Base-by-base conservation (phyloP, 805 yeast genomes). In the Starmerella potacharoeniae region DNA sequence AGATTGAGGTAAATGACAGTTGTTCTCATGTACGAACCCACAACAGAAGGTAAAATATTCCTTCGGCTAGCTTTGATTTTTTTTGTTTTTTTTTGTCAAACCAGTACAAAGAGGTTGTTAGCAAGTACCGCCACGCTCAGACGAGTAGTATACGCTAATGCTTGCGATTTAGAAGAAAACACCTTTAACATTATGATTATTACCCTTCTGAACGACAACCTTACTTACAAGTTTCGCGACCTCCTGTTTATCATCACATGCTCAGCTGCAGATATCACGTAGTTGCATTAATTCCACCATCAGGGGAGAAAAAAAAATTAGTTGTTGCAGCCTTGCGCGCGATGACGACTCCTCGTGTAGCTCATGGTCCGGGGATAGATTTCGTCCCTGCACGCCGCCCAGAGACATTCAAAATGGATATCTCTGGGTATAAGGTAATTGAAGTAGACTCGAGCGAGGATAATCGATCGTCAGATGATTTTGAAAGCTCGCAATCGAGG, bases 381-480 rank as follows among this genome's bases (percentile, higher is more conserved):
- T 87, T 86, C 68, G 80, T 77, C 53, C 73, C 80, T 4, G 89
- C 86, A 14, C 78, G 75, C 59, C 70, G 70, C 53, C 78, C 81
- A 6, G 84, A 79, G 64, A 69, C 73, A 22, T 72, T 72, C 13
- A 52, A 49, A 9, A 47, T 49, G 47, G 56, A 58, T 28, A 39
- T 53, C 4, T 46, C 55, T 10, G 33, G 51, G 45, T 59, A 50
- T 44, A 55, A 59, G 51, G 42, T 58, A 6, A 59, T 59, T 17
- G 35, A 40, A 11, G 50, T 52, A 8, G 37, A 51, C 36, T 10
- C 14, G 33, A 31, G 16, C 5, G 31, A 29, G 22, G 28, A 6
- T n/a, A 28, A 13, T 7, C 14, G 37, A 13, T 14, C 52, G 8
- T 34, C 49, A 5, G 35, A 42, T 6, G 44, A 35, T 5, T 40